Base-by-base conservation (phyloP, 805 yeast species). In the Candida coleopterorum region DNA sequence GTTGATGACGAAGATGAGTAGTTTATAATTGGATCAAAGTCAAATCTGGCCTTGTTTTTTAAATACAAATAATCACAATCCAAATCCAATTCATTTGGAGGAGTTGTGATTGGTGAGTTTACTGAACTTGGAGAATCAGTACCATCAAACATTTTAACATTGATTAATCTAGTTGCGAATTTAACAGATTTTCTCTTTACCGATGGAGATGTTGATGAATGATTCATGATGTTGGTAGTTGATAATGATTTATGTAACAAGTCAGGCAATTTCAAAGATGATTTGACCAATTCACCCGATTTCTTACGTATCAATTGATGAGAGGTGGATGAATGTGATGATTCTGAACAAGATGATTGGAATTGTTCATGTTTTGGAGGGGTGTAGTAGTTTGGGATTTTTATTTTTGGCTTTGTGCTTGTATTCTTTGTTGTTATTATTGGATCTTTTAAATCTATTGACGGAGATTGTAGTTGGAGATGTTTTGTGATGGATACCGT, bases 261-360 rank as follows among this genome's bases (percentile, higher is more conserved):
- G 2, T 46, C 21, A 43, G 72, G 65, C 27, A 73, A 60, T 52
- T 80, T 82, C 38, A 86, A 66, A 11, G 87, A 80, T 5, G 89
- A 78, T 53, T 85, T 85, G 35, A 86, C 85, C 29, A 83, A 62
- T 53, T 87, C 95, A 9, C 95, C 96, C 1, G 88, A 77, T 56
- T 86, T 87, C 58, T 88, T 88, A 35, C 93, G 77, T 5, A 86
- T 70, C 38, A 84, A 60, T 18, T 18, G 18, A 32, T 50, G 49
- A 3, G 47, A 47, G 17, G 14, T 16, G 23, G 14, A 28, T n/a
- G 34, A 22, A 11, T 29, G 16, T 12, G 42, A 18, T 8, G 26
- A 15, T 2, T 39, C 14, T 18, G 39, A 28, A 28, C 10, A 35
- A 11, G 20, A 25, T 11, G 7, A 23, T 17, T 11, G 36, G 12